phyloP scores from a whole-genome alignment of 1,284 basidiomycete species.

The Xanthoconium separans region DNA sequence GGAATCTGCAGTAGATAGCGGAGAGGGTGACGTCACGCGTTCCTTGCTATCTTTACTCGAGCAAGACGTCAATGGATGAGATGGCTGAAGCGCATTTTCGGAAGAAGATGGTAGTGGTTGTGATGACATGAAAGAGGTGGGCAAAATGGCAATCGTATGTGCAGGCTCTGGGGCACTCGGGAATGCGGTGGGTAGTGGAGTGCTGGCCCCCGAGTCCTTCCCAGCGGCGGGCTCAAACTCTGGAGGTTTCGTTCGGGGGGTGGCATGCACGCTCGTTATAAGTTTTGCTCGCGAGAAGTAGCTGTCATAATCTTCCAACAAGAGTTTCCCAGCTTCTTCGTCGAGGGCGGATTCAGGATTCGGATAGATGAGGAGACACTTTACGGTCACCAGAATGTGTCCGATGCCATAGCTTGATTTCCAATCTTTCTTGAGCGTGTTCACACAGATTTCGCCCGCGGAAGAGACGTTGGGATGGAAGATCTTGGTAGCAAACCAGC shows the following conservation, averaged over 20 bases:
- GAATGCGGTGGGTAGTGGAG: conserved; percentile 16
- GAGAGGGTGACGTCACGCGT: conserved; percentile 58
- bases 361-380: conserved; percentile 93
- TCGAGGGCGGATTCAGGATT: conserved; percentile 95
- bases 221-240: conserved; percentile 59
- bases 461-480: conserved; percentile 96
- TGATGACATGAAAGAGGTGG: conserved; percentile 30
- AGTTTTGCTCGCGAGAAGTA: conserved; percentile 81
- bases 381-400: conserved; percentile 89
- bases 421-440: conserved; percentile 98
- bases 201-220: conserved; percentile 19
- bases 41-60: conserved; percentile 52
- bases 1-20: conserved; percentile 64
- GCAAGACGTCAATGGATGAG: conserved; percentile 38
- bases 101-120: conserved; percentile 38
- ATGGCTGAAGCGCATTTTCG: conserved; percentile 38
- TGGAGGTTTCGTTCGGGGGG: conserved; percentile 61
- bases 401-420: conserved; percentile 87
- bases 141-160: conserved; percentile 28
- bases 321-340: conserved; percentile 89
- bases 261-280: conserved; percentile 85
- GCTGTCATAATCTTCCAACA: conserved; percentile 86
- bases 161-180: conserved; percentile 24
- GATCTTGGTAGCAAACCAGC: conserved; percentile 89
- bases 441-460: conserved; percentile 93